phyloP scores from a whole-genome alignment of 805 yeast genomes.

The Ogataea henricii region DNA sequence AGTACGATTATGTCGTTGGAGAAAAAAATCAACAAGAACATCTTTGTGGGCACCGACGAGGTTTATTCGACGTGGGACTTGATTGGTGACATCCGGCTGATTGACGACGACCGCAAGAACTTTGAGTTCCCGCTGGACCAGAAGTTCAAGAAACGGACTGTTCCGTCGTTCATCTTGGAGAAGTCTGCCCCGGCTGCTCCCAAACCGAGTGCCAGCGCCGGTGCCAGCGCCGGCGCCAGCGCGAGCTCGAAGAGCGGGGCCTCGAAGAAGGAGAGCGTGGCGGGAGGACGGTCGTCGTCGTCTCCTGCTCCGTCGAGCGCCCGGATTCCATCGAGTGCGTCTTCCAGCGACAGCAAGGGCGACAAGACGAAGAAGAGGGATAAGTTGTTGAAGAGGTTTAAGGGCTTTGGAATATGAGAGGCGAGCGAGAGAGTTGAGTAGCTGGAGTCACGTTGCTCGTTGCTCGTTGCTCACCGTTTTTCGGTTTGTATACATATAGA shows the following conservation, averaged over 20 bases:
- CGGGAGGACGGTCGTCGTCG: not conserved
- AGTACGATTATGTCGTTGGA: conserved; percentile 75
- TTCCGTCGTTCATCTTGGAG: conserved; percentile 27
- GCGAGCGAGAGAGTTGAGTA: no score
- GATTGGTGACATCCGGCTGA: conserved; percentile 34
- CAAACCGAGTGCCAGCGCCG: conserved; percentile 4
- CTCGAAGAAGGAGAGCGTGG: not conserved
- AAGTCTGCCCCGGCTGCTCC: conserved; percentile 17
- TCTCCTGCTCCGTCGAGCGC: conserved; percentile 7
- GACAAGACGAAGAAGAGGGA: no score
- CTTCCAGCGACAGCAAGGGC: conserved; percentile 10
- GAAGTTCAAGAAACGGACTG: conserved; percentile 18
- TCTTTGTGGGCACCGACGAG: conserved; percentile 81
- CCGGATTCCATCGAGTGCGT: conserved; percentile 7
- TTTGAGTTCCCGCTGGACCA: conserved; percentile 30
- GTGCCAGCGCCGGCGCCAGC: not conserved
- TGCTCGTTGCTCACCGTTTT: not conserved
- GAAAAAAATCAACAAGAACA: conserved; percentile 61
- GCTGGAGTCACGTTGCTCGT: not conserved
- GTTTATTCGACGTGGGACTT: conserved; percentile 48
- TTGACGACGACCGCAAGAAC: conserved; percentile 28
- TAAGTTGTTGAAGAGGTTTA: conserved; percentile 28
- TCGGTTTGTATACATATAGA: no score
- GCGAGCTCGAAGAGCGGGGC: not conserved
- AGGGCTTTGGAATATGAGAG: not conserved